Evolutionary conservation across 2,329 filamentous ascomycete genomes (phyloP).

Genomic region (Alternaria solani): DNA sequence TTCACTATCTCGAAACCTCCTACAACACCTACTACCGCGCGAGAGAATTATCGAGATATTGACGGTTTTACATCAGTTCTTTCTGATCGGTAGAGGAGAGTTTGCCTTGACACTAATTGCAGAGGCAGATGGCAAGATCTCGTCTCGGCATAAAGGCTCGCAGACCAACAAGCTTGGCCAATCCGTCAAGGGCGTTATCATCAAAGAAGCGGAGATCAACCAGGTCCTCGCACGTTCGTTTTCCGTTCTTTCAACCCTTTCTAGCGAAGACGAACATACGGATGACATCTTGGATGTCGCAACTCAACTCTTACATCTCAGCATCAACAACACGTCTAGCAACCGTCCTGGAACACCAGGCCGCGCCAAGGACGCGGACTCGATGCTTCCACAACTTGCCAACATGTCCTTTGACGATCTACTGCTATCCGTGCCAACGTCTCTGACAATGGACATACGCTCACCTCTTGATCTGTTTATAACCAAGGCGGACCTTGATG

Average conservation of each 20-base stretch:
- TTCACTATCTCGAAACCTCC: conserved; percentile 81
- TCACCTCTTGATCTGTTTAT: conserved; percentile 90
- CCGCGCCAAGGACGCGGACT: conserved; percentile 42
- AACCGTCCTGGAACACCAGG: conserved; percentile 53
- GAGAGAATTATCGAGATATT: conserved; percentile 79
- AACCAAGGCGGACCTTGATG: conserved; percentile 74
- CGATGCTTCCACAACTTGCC: conserved; percentile 49
- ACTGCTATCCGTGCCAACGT: conserved; percentile 78
- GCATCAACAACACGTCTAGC: conserved; percentile 59
- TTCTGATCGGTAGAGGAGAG: conserved; percentile 86
- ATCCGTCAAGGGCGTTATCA: conserved; percentile 67
- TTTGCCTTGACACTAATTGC: conserved; percentile 87
- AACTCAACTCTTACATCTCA: conserved; percentile 76
- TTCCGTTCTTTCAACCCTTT: conserved; percentile 78
- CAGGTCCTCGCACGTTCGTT: conserved; percentile 80
- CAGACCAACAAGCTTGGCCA: conserved; percentile 56
- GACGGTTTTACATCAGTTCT: conserved; percentile 81
- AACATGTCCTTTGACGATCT: conserved; percentile 76
- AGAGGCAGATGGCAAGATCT: conserved; percentile 82
- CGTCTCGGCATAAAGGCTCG: conserved; percentile 68
- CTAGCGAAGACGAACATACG: conserved; percentile 76
- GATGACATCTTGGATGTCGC: conserved; percentile 83
- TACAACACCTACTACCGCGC: conserved; percentile 83
- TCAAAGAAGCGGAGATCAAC: conserved; percentile 88
- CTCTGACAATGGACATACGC: conserved; percentile 74